Conservation (phyloP, 768 basidiomycete species). For the Tulasnella sp. region DNA sequence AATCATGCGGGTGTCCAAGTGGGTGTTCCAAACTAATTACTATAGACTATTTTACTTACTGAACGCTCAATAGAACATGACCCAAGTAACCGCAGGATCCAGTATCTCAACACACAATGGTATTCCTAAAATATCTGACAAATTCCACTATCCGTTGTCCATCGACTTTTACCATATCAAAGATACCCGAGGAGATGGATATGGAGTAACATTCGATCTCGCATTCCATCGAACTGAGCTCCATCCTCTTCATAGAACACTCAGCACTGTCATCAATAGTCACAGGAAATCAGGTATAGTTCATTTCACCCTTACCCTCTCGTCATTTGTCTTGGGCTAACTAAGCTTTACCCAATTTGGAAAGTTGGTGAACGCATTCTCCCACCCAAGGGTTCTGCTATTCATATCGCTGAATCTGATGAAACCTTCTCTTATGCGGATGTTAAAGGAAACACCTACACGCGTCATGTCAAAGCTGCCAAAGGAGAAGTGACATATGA, state of each 20-base stretch:
- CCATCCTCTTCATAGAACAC: slow-evolving; percentile 46
- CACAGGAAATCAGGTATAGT: slow-evolving; percentile 39
- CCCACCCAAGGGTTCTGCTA: slow-evolving; percentile 36
- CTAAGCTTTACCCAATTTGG: not conserved
- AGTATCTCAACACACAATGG: slow-evolving; percentile 40
- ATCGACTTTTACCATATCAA: slow-evolving; percentile 30
- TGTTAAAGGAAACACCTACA: slow-evolving; percentile 46
- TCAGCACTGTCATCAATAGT: slow-evolving; percentile 43
- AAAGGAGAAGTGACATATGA: slow-evolving; percentile 51
- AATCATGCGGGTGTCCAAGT: slow-evolving; percentile 36
- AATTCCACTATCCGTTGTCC: slow-evolving; percentile 41
- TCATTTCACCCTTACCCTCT: not conserved
- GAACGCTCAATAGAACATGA: slow-evolving; percentile 31
- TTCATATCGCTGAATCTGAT: slow-evolving; percentile 51
- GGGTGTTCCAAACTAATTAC: not conserved
- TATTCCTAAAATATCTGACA: slow-evolving; percentile 32
- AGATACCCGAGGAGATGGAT: slow-evolving; percentile 27
- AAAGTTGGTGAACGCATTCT: slow-evolving; percentile 40
- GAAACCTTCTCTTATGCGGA: slow-evolving; percentile 56
- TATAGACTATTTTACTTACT: not conserved
- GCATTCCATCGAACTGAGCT: slow-evolving; percentile 47
- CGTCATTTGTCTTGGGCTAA: slow-evolving; percentile 2
- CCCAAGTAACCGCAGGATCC: slow-evolving; percentile 38
- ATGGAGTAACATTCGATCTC: slow-evolving; percentile 40
- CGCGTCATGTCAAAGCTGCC: slow-evolving; percentile 45